A percentile compares a stretch with the other conserved stretches of the same genome.
phyloP scores from a whole-genome alignment of 2,329 filamentous ascomycete species.

The Lachnellula occidentalis region DNA sequence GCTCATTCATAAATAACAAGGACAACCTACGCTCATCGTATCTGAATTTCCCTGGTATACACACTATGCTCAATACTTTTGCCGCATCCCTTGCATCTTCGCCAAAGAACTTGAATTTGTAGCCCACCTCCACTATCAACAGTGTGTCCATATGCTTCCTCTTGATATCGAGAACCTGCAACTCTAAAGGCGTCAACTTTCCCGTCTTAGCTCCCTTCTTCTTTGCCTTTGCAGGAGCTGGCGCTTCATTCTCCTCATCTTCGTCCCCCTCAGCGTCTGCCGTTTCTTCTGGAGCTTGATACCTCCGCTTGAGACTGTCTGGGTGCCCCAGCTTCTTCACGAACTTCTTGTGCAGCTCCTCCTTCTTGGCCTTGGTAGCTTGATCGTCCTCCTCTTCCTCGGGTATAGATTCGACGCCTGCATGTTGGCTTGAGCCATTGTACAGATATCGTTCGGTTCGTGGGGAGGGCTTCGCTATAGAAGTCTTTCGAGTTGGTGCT shows the following conservation, averaged over 20 bases:
- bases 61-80: slow-evolving; percentile 89
- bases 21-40: slow-evolving; percentile 73
- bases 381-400: slow-evolving; percentile 44
- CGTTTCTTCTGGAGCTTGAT: slow-evolving; percentile 48
- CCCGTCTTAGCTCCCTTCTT: slow-evolving; percentile 68
- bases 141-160: slow-evolving; percentile 83
- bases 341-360: slow-evolving; percentile 75
- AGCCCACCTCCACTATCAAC: slow-evolving; percentile 90
- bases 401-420: slow-evolving; percentile 24
- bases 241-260: slow-evolving; percentile 48
- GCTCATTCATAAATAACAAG: slow-evolving; percentile 6
- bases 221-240: slow-evolving; percentile 42
- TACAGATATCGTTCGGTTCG: slow-evolving; percentile 51
- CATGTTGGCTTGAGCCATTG: slow-evolving; percentile 33
- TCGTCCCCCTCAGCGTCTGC: slow-evolving; percentile 54
- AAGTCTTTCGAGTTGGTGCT: slow-evolving; percentile 32
- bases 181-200: slow-evolving; percentile 91
- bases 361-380: slow-evolving; percentile 52
- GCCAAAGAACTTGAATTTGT: slow-evolving; percentile 96
- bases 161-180: slow-evolving; percentile 92
- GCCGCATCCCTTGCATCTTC: slow-evolving; percentile 87
- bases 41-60: slow-evolving; percentile 89
- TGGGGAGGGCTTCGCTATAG: slow-evolving; percentile 26
- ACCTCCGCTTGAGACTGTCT: slow-evolving; percentile 68
- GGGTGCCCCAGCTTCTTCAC: slow-evolving; percentile 85